Conservation (phyloP, 352 stramenopile genomes). For the Phytopythium montanum region DNA sequence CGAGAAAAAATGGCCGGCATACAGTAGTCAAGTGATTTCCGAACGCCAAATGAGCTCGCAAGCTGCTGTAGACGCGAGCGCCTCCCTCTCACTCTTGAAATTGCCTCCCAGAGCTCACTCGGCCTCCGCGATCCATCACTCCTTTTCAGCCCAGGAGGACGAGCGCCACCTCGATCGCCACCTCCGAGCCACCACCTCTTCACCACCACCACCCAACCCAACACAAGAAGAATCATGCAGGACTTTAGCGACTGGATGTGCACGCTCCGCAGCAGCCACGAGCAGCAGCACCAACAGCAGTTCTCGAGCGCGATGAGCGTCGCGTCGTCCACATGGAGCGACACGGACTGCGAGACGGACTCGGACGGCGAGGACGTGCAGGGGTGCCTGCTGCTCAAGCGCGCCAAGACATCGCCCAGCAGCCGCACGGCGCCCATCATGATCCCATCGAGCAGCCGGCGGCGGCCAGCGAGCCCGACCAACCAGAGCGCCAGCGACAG, state of each 20-base stretch:
- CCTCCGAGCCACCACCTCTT: background rate
- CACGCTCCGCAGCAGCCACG: conserved; percentile 23
- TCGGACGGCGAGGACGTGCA: conserved; percentile 31
- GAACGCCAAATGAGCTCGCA: background rate
- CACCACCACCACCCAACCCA: conserved; percentile 14
- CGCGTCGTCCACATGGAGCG: conserved; percentile 45
- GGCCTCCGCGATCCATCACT: background rate
- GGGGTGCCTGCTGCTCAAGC: conserved; percentile 19
- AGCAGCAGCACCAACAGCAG: conserved; percentile 13
- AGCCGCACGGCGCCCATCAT: conserved; percentile 50
- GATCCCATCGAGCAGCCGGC: conserved; percentile 31
- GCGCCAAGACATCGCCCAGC: conserved; percentile 19
- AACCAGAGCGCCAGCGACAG: conserved; percentile 17
- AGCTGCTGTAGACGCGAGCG: conserved; percentile 17
- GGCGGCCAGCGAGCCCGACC: conserved; percentile 13
- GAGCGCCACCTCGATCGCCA: background rate
- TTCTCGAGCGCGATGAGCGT: conserved; percentile 17
- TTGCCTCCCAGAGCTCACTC: conserved; percentile 9
- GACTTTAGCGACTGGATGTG: conserved; percentile 54
- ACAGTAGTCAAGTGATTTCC: background rate
- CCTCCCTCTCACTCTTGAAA: conserved; percentile 26
- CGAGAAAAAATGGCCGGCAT: conserved; percentile 1
- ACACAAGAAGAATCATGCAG: conserved; percentile 19
- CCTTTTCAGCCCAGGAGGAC: no score
- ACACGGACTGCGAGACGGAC: conserved; percentile 38